phyloP scores from a whole-genome alignment of 495 filamentous ascomycete genomes.

The Parathielavia hyrcaniae region DNA sequence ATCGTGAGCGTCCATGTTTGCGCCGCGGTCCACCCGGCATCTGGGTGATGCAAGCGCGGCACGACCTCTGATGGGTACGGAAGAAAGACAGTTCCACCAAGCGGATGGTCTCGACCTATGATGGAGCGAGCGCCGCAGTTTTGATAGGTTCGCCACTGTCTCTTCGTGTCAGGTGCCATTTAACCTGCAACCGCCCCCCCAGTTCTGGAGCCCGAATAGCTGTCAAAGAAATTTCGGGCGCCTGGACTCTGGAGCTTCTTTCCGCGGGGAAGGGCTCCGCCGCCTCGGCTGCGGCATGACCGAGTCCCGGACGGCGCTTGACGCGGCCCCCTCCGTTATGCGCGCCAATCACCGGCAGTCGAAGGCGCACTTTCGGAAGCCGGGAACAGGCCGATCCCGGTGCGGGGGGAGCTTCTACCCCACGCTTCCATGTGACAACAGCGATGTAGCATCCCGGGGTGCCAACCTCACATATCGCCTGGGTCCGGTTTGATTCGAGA shows the following conservation, averaged over 20 bases:
- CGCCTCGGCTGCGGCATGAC: constrained; percentile 15
- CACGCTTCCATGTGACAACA: constrained; percentile 1
- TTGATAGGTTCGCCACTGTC: constrained; percentile 3
- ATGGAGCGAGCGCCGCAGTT: not conserved
- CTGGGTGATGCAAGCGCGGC: not conserved
- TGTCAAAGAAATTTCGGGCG: not conserved
- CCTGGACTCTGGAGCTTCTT: not conserved
- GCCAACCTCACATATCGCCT: not conserved
- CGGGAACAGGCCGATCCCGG: not conserved
- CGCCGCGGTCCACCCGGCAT: constrained; percentile 2
- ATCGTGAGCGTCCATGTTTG: not conserved
- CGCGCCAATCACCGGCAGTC: constrained; percentile 13
- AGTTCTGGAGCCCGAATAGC: not conserved
- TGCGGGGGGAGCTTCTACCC: not conserved
- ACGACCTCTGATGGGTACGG: constrained; percentile 11
- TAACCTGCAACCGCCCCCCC: constrained; percentile 1
- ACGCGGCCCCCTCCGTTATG: not conserved
- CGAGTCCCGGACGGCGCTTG: constrained; percentile 11
- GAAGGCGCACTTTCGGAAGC: not conserved
- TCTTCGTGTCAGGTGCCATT: constrained; percentile 8
- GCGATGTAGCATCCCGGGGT: not conserved
- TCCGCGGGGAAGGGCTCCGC: not conserved
- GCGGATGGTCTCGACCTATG: not conserved
- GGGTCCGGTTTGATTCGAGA: no score
- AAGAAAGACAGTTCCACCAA: constrained; percentile 11